phyloP scores from a whole-genome alignment of 2,329 filamentous ascomycete genomes.

The Clarireedia hainanense region DNA sequence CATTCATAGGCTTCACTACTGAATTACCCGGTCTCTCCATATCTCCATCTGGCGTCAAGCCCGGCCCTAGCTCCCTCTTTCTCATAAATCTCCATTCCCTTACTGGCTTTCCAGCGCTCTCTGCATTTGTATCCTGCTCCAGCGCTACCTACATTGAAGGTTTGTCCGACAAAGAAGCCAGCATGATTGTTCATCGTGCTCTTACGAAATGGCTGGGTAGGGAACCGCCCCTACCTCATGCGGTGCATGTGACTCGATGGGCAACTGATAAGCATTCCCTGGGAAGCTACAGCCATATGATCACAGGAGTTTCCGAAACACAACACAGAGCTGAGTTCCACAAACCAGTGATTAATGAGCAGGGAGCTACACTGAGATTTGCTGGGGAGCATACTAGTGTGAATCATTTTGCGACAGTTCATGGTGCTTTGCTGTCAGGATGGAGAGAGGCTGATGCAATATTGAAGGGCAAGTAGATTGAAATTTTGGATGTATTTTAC shows the following conservation, averaged over 20 bases:
- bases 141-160: neutral
- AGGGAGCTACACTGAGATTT: neutral
- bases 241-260: neutral
- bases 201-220: neutral
- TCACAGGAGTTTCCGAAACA: neutral
- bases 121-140: neutral
- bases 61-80: neutral
- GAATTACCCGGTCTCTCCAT: neutral
- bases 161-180: neutral
- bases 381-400: neutral
- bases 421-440: neutral
- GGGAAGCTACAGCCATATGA: neutral
- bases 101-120: neutral
- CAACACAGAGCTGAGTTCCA: neutral
- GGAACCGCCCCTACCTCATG: neutral
- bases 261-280: neutral
- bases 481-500: neutral
- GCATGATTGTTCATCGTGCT: neutral
- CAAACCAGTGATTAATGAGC: neutral
- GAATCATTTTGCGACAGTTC: neutral
- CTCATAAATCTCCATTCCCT: neutral
- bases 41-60: too few species aligned
- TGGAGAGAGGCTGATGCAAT: neutral
- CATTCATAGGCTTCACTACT: neutral
- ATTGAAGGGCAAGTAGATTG: neutral